Evolutionary conservation across 73 alveolate genomes (phyloP).

Genomic region (Durusdinium trenchii): DNA sequence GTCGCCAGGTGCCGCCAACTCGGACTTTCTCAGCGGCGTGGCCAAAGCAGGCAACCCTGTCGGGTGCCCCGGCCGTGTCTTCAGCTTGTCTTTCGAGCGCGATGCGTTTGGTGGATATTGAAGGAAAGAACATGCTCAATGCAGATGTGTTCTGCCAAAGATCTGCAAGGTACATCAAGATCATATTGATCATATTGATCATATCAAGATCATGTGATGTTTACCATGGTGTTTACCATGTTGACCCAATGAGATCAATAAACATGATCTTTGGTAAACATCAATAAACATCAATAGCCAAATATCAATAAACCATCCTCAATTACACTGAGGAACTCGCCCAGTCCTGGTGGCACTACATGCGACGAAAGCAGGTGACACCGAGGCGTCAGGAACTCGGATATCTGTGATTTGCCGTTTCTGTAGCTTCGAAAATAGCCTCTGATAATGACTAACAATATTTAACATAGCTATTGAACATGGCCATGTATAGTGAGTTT

Average conservation of each 20-base stretch:
- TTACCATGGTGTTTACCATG: too few relatives aligned
- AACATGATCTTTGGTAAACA: too few relatives aligned
- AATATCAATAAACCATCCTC: too few relatives aligned
- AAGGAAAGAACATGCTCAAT: background rate
- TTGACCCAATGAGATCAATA: too few relatives aligned
- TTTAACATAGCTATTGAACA: too few relatives aligned
- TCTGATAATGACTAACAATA: too few relatives aligned
- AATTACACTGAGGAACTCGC: slow-evolving; percentile 24
- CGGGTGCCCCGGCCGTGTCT: background rate
- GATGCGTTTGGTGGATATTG: background rate
- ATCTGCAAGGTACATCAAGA: too few relatives aligned
- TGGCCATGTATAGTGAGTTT: too few relatives aligned
- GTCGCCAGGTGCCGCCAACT: background rate
- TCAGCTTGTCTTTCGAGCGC: background rate
- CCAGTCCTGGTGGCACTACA: slow-evolving; percentile 24
- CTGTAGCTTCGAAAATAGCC: too few relatives aligned
- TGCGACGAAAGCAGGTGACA: background rate
- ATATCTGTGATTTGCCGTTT: background rate
- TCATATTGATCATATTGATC: too few relatives aligned
- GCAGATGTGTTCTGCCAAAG: background rate
- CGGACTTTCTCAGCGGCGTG: background rate
- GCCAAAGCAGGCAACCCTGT: slow-evolving; percentile 20
- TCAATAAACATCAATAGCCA: too few relatives aligned
- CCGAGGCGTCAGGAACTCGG: slow-evolving; percentile 23
- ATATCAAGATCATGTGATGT: too few relatives aligned